Base-by-base conservation (phyloP, 495 filamentous ascomycete genomes). In the Neurospora sp. region DNA sequence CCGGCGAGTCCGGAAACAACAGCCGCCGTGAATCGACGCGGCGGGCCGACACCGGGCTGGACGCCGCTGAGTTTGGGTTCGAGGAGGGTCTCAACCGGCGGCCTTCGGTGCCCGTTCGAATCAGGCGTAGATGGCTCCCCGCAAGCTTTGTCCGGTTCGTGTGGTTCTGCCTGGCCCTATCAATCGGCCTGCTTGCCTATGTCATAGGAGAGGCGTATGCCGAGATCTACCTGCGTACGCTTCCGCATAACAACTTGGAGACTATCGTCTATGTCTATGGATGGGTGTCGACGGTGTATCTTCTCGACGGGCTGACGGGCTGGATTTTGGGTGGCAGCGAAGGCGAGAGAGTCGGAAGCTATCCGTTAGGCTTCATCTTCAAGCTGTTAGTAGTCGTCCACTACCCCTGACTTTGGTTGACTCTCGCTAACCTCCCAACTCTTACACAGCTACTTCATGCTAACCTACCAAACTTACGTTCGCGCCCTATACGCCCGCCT, bases 381-480 rank as follows among this genome's bases (percentile, higher is more conserved):
- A 91, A 91, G 75, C 83, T 90, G 86, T 89, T 74, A 77, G 84
- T 79, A 27, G 44, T 42, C 71, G 14, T 31, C 44, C 39, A n/a
- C 12, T 70, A 2, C 20, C 18, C 39, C 39, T 70, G 10, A 4
- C 18, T n/a, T 54, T 31, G 12, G 14, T 3, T 23, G 2, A 27
- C 5, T n/a, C 27, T 41, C 23, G 39, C 20, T 18, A 38, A 35
- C 46, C 37, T 18, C 5, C 70, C 69, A 39, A 74, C 44, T 48
- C 78, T 81, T 69, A 75, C 37, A n/a, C n/a, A 88, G 87, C 69
- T 91, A 90, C 78, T 91, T 90, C 79, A 85, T 86, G 78, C 78
- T 90, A 20, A 91, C 89, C 2, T 91, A 91, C 81, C 89, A 91
- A 80, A 91, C 89, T 3, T 91, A 90, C 80, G 89, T 91, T n/a